Evolutionary conservation across 2,329 filamentous ascomycete species (phyloP), one percentile per base, ranked within the genome.

Genomic region (Macrophomina tecta): DNA sequence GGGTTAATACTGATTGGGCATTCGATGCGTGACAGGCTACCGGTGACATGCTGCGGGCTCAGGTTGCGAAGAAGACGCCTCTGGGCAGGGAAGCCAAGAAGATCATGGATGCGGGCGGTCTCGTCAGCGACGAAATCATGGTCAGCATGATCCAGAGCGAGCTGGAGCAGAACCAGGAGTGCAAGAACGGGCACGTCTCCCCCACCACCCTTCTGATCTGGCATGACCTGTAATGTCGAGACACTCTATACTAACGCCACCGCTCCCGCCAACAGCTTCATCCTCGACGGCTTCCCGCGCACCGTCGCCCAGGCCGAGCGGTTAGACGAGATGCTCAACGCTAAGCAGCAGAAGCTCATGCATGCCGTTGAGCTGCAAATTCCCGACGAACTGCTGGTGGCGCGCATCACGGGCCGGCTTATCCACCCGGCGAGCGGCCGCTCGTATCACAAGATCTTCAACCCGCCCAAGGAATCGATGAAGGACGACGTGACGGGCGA

Each of bases 121-220:
- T 99, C 68, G 95, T 99, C 80, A 97, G 93, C 81, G 95, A 99
- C 82, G 94, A 98, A 79, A 99, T 99, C 79, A 94, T 99, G 88
- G 92, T 99, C 81, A 93, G 94, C 82, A 99, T 99, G 95, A 99
- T 99, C 85, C 94, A 95, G 89, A 91, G 90, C 80, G 94, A 99
- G 86, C 87, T 99, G 62, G 91, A 96, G 76, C 91, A 87, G 83
- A 99, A 99, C 85, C 83, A 87, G 76, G 94, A 99, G 84, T 99
- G 95, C 88, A 92, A 92, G 85, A 94, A 94, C 82, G 95, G 95
- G 94, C 97, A 73, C 87, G 83, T 14, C 28, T 14, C n/a, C 5
- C 23, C 23, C 23, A 23, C 23, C 23, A 2, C 23, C 5, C 14
- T 28, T n/a, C 18, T 18, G 5, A 52, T 45, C n/a, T 38, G 16